Percentiles rank a stretch among this genome's conserved stretches.
Conservation (phyloP, 306 rosid species). For the Cucurbita argyrosperma region DNA sequence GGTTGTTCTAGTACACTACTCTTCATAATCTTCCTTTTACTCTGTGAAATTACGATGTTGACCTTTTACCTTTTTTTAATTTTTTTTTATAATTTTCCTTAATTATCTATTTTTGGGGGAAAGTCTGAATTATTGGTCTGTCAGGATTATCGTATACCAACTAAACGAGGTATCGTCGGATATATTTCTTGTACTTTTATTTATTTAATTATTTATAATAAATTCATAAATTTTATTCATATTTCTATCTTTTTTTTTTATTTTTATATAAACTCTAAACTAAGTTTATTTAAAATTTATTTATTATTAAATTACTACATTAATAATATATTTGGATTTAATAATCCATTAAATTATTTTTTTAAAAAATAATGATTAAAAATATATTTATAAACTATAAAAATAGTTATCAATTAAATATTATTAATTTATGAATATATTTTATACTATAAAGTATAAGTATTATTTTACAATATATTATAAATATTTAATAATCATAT, state of each 20-base stretch:
- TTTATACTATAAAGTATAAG: no score
- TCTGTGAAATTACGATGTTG: neutral
- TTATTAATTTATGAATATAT: no score
- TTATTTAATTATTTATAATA: neutral
- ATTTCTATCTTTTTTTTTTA: neutral
- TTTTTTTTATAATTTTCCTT: neutral
- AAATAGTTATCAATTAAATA: no score
- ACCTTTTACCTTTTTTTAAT: neutral
- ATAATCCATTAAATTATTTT: no score
- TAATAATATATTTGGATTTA: no score
- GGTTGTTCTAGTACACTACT: neutral
- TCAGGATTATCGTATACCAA: neutral
- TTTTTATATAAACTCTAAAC: no score
- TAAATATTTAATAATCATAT: neutral
- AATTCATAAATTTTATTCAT: neutral
- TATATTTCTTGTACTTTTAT: neutral
- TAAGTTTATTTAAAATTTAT: no score
- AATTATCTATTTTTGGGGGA: neutral
- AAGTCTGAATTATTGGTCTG: neutral
- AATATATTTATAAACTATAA: no score
- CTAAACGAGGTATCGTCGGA: neutral
- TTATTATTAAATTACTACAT: no score
- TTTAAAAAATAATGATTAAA: no score
- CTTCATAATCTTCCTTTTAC: neutral
- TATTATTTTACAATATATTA: no score